Base-by-base conservation (phyloP, 768 basidiomycete genomes). In the Leccinum pellstonianum region DNA sequence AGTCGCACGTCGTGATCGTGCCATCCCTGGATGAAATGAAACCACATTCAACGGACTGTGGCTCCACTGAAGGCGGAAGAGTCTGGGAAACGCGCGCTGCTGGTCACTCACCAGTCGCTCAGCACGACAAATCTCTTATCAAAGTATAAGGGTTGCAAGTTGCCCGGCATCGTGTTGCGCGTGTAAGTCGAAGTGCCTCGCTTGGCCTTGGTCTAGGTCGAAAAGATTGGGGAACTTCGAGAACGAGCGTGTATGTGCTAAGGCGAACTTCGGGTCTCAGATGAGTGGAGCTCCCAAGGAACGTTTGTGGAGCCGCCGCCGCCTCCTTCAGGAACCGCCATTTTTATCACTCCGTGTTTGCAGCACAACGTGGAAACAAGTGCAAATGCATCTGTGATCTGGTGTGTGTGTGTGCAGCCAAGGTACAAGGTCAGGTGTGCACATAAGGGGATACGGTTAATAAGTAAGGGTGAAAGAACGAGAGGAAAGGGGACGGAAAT, bases 1-100 rank as follows among this genome's bases (percentile, higher is more conserved):
- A 93, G 71, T 98, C 95, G 68, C 83, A 85, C 43, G 84, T 93
- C 3, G 95, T 96, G 76, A 98, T 96, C 14, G 95, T 98, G 67
- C 91, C 91, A 77, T 93, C 91, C 91, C 91, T 50, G 17, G 71
- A 19, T 46, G 43, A 46, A 46, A 46, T 46, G 11, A 46, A 19
- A 46, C 19, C 43, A 19, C 19, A 17, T 10, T 12, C 10, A 43
- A 43, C 10, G 41, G 41, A 19, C n/a, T 43, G 41, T 43, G 41
- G n/a, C n/a, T 10, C 8, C 41, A 10, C 10, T n/a, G 41, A 19
- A 43, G 41, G 41, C 41, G 41, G n/a, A 19, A 19, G 41, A n/a
- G 17, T 38, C 8, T 17, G 6, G 38, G 17, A 31, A 12, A 23
- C 17, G 19, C 14, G 52, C 58, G 37, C 37, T 35, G 35, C 59